These are phyloP conservation scores for Chlamydomonas urium DNA, from an alignment of 139 green algal genomes.

Conservation along the genomic window DNA sequence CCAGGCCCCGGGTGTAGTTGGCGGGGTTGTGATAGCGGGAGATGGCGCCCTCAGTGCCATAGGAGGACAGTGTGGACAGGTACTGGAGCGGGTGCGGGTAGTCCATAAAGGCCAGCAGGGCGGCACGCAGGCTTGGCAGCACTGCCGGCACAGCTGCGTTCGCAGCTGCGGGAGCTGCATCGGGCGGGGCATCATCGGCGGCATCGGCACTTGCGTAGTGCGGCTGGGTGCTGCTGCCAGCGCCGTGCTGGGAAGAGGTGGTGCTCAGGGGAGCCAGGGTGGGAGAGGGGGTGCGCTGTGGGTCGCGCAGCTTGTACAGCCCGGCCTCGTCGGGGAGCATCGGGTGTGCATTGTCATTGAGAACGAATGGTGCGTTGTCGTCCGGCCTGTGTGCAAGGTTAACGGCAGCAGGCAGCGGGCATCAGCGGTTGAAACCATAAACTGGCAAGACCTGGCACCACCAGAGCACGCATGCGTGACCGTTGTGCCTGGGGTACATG, in stretches of 20 bases:
- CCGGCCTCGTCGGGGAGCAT: constrained; percentile 77
- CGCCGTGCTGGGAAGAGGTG: neutral
- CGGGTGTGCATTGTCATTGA: constrained; percentile 59
- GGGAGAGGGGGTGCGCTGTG: neutral
- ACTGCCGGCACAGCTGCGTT: neutral
- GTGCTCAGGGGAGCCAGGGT: neutral
- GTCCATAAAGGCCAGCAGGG: constrained; percentile 81
- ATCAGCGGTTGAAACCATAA: no score
- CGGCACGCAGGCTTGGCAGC: constrained; percentile 47
- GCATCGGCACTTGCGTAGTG: neutral
- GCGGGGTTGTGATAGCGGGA: constrained; percentile 93
- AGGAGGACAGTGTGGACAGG: constrained; percentile 41
- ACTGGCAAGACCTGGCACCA: no score
- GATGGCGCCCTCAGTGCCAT: constrained; percentile 84
- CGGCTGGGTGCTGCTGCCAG: neutral
- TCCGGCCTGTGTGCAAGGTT: neutral
- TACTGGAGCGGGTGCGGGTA: constrained; percentile 61
- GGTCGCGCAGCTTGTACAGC: constrained; percentile 60
- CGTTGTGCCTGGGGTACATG: no score
- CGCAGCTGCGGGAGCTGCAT: neutral
- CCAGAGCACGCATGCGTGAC: no score
- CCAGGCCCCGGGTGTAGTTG: constrained; percentile 75
- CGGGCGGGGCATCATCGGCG: neutral
- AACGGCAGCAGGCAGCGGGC: no score
- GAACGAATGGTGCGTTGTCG: constrained; percentile 8